Evolutionary conservation across 2,329 filamentous ascomycete species (phyloP).

Genomic region (Hypoxylon sp.): DNA sequence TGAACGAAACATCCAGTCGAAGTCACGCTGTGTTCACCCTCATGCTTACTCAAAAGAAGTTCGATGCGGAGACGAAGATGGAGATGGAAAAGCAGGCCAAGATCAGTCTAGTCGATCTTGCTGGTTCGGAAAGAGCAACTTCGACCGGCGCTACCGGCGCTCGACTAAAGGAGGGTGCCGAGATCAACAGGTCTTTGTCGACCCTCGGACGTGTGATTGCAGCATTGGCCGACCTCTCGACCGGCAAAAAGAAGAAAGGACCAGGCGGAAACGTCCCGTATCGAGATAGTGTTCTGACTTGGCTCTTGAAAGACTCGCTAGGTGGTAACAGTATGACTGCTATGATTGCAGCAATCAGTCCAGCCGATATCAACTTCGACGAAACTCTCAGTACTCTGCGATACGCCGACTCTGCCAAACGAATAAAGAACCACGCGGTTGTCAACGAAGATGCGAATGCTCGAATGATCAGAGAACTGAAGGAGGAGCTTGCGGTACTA

Average conservation of each 20-base stretch:
- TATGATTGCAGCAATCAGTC: constrained; percentile 99
- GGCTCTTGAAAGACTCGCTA: constrained; percentile 94
- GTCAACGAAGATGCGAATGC: constrained; percentile 99
- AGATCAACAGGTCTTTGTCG: constrained; percentile 96
- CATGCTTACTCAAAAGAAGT: constrained; percentile 91
- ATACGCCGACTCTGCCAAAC: constrained; percentile 96
- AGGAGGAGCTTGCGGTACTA: constrained; percentile 88
- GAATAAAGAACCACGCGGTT: constrained; percentile 99
- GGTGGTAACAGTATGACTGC: constrained; percentile 99
- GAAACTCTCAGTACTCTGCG: constrained; percentile 94
- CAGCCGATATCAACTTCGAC: constrained; percentile 98
- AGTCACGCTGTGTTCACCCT: constrained; percentile 98
- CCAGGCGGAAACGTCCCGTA: constrained; percentile 84
- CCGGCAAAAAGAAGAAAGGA: constrained; percentile 82
- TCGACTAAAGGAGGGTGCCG: constrained; percentile 93
- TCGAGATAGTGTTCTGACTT: constrained; percentile 94
- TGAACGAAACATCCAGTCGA: constrained; percentile 99
- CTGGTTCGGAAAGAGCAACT: constrained; percentile 95
- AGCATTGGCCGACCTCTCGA: constrained; percentile 88
- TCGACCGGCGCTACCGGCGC: constrained; percentile 96
- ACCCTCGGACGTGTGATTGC: constrained; percentile 98
- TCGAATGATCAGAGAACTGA: constrained; percentile 97
- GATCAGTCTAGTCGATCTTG: constrained; percentile 96
- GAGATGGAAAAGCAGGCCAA: constrained; percentile 97
- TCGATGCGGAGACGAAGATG: constrained; percentile 93